Base-by-base conservation (phyloP, 2,329 filamentous ascomycete species). In the Teratosphaeriaceae sp. region DNA sequence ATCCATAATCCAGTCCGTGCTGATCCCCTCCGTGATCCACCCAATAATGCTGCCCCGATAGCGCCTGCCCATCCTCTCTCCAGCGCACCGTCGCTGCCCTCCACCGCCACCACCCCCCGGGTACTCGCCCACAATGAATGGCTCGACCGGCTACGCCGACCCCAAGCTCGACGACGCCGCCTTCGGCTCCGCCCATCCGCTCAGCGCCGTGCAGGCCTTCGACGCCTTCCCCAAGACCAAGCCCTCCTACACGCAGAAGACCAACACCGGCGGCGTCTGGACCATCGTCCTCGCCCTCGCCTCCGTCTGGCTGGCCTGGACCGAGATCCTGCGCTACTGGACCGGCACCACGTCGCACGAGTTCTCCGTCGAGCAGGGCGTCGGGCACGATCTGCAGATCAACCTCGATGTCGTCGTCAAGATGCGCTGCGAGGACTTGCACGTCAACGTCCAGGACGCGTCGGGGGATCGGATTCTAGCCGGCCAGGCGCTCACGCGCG, bases 211-310 rank as follows among this genome's bases (percentile, higher is more conserved):
- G 59, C 83, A 82, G 66, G 88, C 90, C 46, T 98, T 98, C 67
- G 92, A 98, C 72, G 90, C 89, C 53, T 98, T 98, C 65, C 90
- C 92, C 53, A 97, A 98, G 74, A 87, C 90, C 42, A 97, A 97
- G 71, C 80, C 89, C 13, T 88, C 90, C 60, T 98, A 96, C 68
- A 82, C 92, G 43, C 83, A 85, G 36, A 79, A 82, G 52, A 94
- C 88, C 23, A 78, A 84, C 27, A 84, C 85, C 58, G 94, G 92
- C 58, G 90, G 90, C 49, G 88, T 94, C 69, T 96, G 89, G 85
- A 97, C 92, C 18, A 76, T 96, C 37, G 77, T 82, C 40, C 85
- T 98, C 69, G 70, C 84, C 47, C 50, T 85, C 39, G 72, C 94
- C 50, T 92, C 87, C 50, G 62, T 81, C 49, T 62, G 88, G 49